These are phyloP conservation scores for Arthrobotrys sphaeroides DNA, from an alignment of 2,329 filamentous ascomycete genomes.

Conservation along the genomic window DNA sequence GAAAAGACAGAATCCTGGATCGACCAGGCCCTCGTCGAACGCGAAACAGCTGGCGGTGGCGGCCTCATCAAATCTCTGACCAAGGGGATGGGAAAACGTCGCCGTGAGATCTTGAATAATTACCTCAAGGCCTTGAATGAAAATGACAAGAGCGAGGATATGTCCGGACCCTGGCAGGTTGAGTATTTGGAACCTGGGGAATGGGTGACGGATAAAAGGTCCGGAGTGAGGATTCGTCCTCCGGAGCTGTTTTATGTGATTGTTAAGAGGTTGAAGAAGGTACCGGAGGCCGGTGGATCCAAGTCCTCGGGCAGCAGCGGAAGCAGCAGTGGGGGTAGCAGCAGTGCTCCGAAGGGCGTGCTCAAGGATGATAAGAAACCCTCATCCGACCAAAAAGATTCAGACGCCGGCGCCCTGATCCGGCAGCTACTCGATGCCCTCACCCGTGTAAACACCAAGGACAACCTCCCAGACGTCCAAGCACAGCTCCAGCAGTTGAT, in stretches of 20 bases:
- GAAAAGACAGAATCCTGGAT: conserved; percentile 6
- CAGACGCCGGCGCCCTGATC: background rate
- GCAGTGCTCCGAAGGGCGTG: background rate
- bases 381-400: background rate
- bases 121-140: conserved; percentile 24
- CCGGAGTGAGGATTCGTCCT: background rate
- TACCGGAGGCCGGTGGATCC: background rate
- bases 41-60: background rate
- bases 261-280: conserved; percentile 19
- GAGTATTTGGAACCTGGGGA: conserved; percentile 3
- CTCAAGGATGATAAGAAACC: conserved; percentile 26
- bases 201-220: conserved; percentile 10
- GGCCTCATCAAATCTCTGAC: conserved; percentile 8
- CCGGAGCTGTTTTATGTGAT: conserved; percentile 24
- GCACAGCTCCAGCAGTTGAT: conserved; percentile 17
- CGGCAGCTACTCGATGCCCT: conserved; percentile 1
- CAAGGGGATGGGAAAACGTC: conserved; percentile 2
- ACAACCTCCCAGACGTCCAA: conserved; percentile 15
- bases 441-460: conserved; percentile 20
- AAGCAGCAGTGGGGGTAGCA: background rate
- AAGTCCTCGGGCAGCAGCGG: background rate
- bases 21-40: conserved; percentile 9
- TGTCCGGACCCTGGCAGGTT: conserved; percentile 9
- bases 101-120: conserved; percentile 18
- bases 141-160: background rate